These are phyloP conservation scores for Pseudopyricularia javanii DNA, from an alignment of 2,329 filamentous ascomycete species.

Conservation along the genomic window DNA sequence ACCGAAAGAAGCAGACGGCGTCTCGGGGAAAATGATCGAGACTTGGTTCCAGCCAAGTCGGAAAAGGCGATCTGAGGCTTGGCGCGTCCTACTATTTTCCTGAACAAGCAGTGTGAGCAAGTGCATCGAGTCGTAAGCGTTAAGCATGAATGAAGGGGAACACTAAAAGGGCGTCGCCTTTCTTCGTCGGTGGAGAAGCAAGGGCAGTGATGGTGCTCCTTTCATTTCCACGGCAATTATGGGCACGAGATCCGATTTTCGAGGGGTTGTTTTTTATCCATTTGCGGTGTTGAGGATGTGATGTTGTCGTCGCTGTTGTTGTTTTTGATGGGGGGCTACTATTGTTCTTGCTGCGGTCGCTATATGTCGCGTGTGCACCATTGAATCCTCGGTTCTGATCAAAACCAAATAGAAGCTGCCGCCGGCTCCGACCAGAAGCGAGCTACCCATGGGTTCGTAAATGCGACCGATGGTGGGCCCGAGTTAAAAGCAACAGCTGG, in stretches of 20 bases:
- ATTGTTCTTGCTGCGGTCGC: too few species aligned
- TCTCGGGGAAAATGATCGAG: neutral
- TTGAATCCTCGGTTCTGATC: too few species aligned
- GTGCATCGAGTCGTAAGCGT: neutral
- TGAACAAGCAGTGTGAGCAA: too few species aligned
- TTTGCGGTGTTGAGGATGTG: too few species aligned
- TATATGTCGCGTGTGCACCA: too few species aligned
- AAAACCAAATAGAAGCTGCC: neutral
- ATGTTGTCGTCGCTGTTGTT: too few species aligned
- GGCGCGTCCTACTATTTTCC: too few species aligned
- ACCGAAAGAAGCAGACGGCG: too few species aligned
- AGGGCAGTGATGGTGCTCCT: neutral
- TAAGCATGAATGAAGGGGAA: neutral
- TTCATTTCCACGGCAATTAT: neutral
- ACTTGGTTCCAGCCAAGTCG: neutral
- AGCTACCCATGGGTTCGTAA: neutral
- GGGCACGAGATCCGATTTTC: neutral
- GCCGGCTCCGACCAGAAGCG: neutral
- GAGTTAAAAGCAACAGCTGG: neutral
- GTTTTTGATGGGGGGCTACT: neutral
- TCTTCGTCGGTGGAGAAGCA: neutral
- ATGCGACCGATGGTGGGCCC: neutral
- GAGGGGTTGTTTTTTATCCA: neutral
- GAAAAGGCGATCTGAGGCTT: neutral
- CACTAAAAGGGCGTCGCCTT: neutral